phyloP scores from a whole-genome alignment of 129 eudicot genomes.

The Chrysanthemum seticuspe region DNA sequence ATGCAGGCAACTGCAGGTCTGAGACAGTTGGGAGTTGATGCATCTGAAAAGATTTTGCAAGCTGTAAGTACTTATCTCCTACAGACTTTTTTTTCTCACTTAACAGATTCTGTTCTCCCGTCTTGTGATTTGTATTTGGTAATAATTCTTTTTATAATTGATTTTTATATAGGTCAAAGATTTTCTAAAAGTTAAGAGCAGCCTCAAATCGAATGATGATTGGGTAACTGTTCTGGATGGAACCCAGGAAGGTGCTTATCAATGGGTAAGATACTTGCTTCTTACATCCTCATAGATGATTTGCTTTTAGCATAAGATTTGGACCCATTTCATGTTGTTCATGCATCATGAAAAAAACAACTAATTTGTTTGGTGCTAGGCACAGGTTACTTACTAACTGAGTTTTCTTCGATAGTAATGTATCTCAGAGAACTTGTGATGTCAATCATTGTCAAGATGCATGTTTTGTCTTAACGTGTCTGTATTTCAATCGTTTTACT shows the following conservation, averaged over 20 bases:
- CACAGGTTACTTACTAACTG: not conserved
- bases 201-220: slow-evolving; percentile 60
- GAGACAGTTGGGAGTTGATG: slow-evolving; percentile 81
- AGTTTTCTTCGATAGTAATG: not conserved
- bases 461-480: no score
- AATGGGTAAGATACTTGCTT: slow-evolving; percentile 68
- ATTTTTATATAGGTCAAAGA: slow-evolving; percentile 59
- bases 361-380: not conserved
- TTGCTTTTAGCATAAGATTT: not conserved
- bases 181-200: slow-evolving; percentile 69
- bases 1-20: slow-evolving; percentile 96
- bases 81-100: not conserved
- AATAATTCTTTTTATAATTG: slow-evolving; percentile 2
- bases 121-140: slow-evolving; percentile 6
- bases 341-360: no score
- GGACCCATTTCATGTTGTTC: slow-evolving; percentile 3
- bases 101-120: slow-evolving; percentile 1
- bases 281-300: slow-evolving; percentile 1
- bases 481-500: no score
- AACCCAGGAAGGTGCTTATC: slow-evolving; percentile 98
- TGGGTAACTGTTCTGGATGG: slow-evolving; percentile 96
- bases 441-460: not conserved
- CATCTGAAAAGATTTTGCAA: slow-evolving; percentile 87
- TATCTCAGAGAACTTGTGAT: not conserved
- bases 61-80: slow-evolving; percentile 51